A percentile compares a stretch with the other conserved stretches of the same genome.
phyloP scores from a whole-genome alignment of 257 asterid species.

The Paraleonurus japonicus region DNA sequence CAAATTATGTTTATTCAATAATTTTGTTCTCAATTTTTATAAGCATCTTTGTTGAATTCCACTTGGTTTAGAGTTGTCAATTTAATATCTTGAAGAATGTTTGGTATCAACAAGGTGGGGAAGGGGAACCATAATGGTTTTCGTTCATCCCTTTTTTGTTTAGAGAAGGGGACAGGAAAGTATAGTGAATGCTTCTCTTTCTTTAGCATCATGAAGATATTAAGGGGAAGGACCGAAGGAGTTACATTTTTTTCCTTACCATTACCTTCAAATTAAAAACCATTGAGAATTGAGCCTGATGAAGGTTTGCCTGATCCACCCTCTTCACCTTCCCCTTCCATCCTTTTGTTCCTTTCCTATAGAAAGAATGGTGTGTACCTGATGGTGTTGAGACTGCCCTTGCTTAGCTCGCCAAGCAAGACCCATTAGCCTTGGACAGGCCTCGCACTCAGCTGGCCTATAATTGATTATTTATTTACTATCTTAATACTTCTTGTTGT shows the following conservation, averaged over 20 bases:
- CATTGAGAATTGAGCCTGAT: background rate
- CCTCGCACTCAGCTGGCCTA: no score
- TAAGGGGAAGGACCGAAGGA: background rate
- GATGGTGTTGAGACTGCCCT: background rate
- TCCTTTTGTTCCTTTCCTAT: background rate
- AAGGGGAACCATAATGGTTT: background rate
- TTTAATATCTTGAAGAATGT: background rate
- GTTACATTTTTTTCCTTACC: background rate
- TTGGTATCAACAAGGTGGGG: constrained; percentile 3
- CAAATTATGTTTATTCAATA: background rate
- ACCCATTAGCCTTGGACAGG: no score
- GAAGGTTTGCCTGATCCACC: background rate
- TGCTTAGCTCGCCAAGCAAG: background rate
- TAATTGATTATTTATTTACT: no score
- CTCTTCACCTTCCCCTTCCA: background rate
- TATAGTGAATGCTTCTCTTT: constrained; percentile 7
- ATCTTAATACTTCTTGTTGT: no score
- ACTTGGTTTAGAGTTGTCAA: constrained; percentile 11
- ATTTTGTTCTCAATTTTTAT: constrained; percentile 2
- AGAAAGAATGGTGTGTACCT: background rate
- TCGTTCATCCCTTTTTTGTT: background rate
- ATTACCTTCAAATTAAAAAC: background rate
- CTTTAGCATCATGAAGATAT: background rate
- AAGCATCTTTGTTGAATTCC: constrained; percentile 17
- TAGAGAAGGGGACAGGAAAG: background rate